phyloP scores from a whole-genome alignment of 805 yeast genomes.

The Candida argentea region DNA sequence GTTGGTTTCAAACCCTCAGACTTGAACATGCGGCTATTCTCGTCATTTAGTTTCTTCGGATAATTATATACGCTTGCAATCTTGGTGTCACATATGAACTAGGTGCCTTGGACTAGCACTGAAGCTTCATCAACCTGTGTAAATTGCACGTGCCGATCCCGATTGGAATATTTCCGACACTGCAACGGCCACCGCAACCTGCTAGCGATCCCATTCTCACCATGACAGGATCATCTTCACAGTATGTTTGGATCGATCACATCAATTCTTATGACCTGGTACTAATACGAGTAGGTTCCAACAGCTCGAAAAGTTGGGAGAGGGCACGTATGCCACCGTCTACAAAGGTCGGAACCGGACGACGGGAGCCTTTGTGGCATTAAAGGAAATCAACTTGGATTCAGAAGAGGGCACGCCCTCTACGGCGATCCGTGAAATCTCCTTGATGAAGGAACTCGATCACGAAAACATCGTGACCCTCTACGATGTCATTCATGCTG shows the following conservation, averaged over 20 bases:
- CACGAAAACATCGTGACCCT: constrained; percentile 88
- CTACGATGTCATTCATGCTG: constrained; percentile 94
- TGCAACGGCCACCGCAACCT: too few relatives aligned
- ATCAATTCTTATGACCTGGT: background rate
- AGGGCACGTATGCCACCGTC: constrained; percentile 97
- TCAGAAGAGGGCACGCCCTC: constrained; percentile 98
- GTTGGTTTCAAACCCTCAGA: too few relatives aligned
- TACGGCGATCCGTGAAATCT: constrained; percentile 94
- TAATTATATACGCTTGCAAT: too few relatives aligned
- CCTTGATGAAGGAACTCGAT: constrained; percentile 87
- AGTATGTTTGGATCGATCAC: constrained; percentile 20
- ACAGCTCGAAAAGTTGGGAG: constrained; percentile 77
- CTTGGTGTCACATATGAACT: too few relatives aligned
- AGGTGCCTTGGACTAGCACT: too few relatives aligned
- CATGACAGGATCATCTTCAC: constrained; percentile 35
- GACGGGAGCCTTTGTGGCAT: constrained; percentile 84
- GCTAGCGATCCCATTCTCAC: too few relatives aligned
- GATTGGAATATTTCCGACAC: too few relatives aligned
- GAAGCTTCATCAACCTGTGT: too few relatives aligned
- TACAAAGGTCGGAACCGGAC: constrained; percentile 84
- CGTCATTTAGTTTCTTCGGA: too few relatives aligned
- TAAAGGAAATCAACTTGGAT: constrained; percentile 89
- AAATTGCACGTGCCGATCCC: too few relatives aligned
- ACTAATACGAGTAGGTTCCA: constrained; percentile 22
- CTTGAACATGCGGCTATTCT: too few relatives aligned